A percentile compares a stretch with the other conserved stretches of the same genome.
Evolutionary conservation across 2,329 filamentous ascomycete species (phyloP).

Genomic region (Xylariaceae sp.): DNA sequence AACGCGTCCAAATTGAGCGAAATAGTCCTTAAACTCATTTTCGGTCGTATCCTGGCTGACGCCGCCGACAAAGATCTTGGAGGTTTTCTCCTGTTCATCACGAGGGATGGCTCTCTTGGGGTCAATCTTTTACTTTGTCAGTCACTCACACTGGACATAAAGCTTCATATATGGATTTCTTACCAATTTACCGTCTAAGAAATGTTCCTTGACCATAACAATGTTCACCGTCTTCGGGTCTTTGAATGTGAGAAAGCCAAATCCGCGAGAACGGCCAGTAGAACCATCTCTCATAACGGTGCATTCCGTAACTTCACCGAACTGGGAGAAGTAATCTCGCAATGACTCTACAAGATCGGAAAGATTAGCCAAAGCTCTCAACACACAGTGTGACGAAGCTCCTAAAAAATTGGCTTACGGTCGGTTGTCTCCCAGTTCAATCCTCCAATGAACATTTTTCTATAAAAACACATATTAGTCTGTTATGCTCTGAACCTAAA

Average conservation of each 20-base stretch:
- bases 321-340: slow-evolving; percentile 95
- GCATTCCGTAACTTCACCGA: slow-evolving; percentile 94
- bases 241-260: slow-evolving; percentile 96
- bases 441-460: slow-evolving; percentile 99
- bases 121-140: slow-evolving; percentile 67
- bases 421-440: slow-evolving; percentile 99
- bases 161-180: slow-evolving; percentile 34
- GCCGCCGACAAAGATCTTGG: slow-evolving; percentile 97
- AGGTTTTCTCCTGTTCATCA: slow-evolving; percentile 96
- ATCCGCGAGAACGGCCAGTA: slow-evolving; percentile 88
- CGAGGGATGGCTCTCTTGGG: slow-evolving; percentile 95
- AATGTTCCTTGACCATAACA: slow-evolving; percentile 99
- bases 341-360: slow-evolving; percentile 68
- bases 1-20: slow-evolving; percentile 92
- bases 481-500: slow-evolving; percentile 10
- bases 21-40: slow-evolving; percentile 93
- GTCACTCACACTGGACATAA: slow-evolving; percentile 1
- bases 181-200: slow-evolving; percentile 97
- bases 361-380: slow-evolving; percentile 17
- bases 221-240: slow-evolving; percentile 97
- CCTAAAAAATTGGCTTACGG: too few species aligned
- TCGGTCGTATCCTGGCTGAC: slow-evolving; percentile 97
- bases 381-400: slow-evolving; percentile 2
- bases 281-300: slow-evolving; percentile 98
- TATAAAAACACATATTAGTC: slow-evolving; percentile 41